A percentile compares a stretch with the other conserved stretches of the same genome.
Conservation (phyloP, 495 filamentous ascomycete genomes). For the Penicillium lagena region DNA sequence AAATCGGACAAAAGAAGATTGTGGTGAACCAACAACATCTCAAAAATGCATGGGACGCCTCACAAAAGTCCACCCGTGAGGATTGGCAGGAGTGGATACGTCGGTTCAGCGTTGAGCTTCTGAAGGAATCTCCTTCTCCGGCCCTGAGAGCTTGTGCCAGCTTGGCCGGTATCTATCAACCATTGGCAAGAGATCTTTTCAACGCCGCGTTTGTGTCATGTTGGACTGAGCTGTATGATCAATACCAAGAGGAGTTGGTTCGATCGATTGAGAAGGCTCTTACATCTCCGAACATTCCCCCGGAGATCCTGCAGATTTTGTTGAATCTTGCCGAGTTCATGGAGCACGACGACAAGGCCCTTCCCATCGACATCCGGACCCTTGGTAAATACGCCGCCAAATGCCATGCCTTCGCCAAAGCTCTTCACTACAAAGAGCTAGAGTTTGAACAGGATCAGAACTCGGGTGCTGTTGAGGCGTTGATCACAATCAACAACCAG, state of each 20-base stretch:
- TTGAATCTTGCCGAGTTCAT: slow-evolving; percentile 98
- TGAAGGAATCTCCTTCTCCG: slow-evolving; percentile 94
- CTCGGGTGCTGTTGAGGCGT: slow-evolving; percentile 87
- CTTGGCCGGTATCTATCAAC: slow-evolving; percentile 83
- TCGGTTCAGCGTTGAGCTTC: slow-evolving; percentile 87
- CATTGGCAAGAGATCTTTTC: slow-evolving; percentile 88
- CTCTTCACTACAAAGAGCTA: slow-evolving; percentile 96
- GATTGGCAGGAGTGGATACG: slow-evolving; percentile 99
- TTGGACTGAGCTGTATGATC: slow-evolving; percentile 95
- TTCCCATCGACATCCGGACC: slow-evolving; percentile 93
- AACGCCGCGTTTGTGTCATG: slow-evolving; percentile 98
- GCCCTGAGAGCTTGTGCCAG: slow-evolving; percentile 89
- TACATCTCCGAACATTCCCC: slow-evolving; percentile 85
- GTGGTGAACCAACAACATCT: slow-evolving; percentile 96
- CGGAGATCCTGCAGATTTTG: slow-evolving; percentile 88
- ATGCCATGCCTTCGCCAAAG: slow-evolving; percentile 96
- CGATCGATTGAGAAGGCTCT: slow-evolving; percentile 92
- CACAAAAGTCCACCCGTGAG: slow-evolving; percentile 88
- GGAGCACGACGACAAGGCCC: slow-evolving; percentile 98
- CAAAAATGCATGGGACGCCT: slow-evolving; percentile 95
- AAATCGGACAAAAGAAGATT: slow-evolving; percentile 86
- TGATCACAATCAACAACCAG: slow-evolving; percentile 98
- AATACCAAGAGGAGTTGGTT: slow-evolving; percentile 91
- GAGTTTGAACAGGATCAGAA: slow-evolving; percentile 98
- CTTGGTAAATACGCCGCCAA: slow-evolving; percentile 88